Evolutionary conservation across 345 rosid species (phyloP).

Genomic region (Populus pruinosa): DNA sequence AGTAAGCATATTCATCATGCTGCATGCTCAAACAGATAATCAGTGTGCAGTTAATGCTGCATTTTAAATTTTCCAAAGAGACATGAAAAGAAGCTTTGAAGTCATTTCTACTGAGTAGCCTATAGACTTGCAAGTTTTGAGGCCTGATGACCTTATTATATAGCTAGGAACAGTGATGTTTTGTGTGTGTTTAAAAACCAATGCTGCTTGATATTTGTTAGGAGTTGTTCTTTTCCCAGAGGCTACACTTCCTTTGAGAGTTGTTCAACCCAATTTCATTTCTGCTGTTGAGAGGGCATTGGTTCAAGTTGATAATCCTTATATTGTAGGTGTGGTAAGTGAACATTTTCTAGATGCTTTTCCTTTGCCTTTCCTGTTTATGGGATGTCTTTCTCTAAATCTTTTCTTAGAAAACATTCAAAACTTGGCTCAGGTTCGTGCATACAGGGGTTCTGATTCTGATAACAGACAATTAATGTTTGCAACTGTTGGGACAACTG

Average conservation of each 20-base stretch:
- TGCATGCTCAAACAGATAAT: not conserved
- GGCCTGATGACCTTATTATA: not conserved
- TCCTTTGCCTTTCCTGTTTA: constrained; percentile 1
- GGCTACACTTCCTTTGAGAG: constrained; percentile 90
- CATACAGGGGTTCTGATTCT: constrained; percentile 37
- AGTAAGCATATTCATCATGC: not conserved
- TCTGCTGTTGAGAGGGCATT: constrained; percentile 84
- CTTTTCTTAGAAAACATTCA: constrained; percentile 5
- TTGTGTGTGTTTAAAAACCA: not conserved
- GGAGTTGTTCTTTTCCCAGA: constrained; percentile 97
- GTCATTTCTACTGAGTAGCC: not conserved
- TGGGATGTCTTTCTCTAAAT: constrained; percentile 2
- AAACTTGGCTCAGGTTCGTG: constrained; percentile 54
- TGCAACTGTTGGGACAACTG: constrained; percentile 82
- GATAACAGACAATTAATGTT: constrained; percentile 38
- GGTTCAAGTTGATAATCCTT: constrained; percentile 67
- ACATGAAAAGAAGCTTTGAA: not conserved
- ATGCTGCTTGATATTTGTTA: constrained; percentile 29
- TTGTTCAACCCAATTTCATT: constrained; percentile 61
- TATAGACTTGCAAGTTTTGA: not conserved
- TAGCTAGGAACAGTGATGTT: not conserved
- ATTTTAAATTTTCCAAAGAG: not conserved
- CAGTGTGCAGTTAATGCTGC: not conserved
- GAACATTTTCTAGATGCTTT: constrained; percentile 8
- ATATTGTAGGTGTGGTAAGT: constrained; percentile 88